phyloP scores from a whole-genome alignment of 805 yeast species.

The Lipomyces kockii region DNA sequence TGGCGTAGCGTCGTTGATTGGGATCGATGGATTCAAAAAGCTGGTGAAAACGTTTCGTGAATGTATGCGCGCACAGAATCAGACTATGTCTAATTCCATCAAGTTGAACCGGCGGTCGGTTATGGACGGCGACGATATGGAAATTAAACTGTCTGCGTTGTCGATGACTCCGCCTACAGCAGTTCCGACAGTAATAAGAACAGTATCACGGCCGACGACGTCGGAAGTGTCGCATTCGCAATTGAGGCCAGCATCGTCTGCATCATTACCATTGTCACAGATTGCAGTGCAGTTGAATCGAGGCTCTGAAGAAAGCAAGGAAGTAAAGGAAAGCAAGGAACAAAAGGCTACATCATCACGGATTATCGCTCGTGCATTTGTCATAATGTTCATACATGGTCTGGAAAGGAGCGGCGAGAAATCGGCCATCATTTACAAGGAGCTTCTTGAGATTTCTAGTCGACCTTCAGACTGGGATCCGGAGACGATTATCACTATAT shows the following conservation, averaged over 20 bases:
- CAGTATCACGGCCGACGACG: not conserved
- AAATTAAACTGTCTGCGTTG: not conserved
- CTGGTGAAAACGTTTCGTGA: conserved; percentile 26
- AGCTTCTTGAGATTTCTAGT: conserved; percentile 38
- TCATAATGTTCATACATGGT: conserved; percentile 45
- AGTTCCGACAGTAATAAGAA: not conserved
- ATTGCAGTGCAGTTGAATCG: not conserved
- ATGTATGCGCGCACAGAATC: conserved; percentile 38
- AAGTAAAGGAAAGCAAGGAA: conserved; percentile 6
- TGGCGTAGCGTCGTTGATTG: conserved; percentile 37
- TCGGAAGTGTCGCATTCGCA: not conserved
- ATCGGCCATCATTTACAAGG: conserved; percentile 48
- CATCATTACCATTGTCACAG: not conserved
- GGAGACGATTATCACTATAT: conserved; percentile 49
- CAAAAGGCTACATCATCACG: conserved; percentile 26
- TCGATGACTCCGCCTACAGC: not conserved
- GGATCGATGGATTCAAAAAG: conserved; percentile 12
- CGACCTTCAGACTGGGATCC: conserved; percentile 33
- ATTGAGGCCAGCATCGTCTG: not conserved
- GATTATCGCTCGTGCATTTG: conserved; percentile 40
- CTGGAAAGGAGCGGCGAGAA: conserved; percentile 48
- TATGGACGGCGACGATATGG: not conserved
- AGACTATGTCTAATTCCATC: conserved; percentile 34
- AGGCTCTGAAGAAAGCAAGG: not conserved
- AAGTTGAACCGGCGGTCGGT: not conserved